These are phyloP conservation scores for Termitomyces bulborhizus DNA, from an alignment of 768 basidiomycete species.

Conservation along the genomic window DNA sequence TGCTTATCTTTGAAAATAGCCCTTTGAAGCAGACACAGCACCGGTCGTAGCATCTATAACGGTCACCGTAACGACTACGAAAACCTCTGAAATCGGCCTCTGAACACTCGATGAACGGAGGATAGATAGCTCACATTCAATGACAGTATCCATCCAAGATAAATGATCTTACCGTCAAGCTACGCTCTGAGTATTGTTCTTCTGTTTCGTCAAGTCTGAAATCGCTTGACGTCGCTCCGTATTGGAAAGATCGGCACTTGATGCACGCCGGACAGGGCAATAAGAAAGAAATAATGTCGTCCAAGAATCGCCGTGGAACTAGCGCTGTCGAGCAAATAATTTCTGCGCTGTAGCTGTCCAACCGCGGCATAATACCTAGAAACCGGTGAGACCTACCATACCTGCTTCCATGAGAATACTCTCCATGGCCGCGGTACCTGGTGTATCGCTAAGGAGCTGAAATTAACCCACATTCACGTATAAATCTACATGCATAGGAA, in stretches of 20 bases:
- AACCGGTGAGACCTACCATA: slow-evolving; percentile 33
- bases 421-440: slow-evolving; percentile 89
- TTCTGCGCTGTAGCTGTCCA: slow-evolving; percentile 61
- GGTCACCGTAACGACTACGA: slow-evolving; percentile 72
- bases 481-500: slow-evolving; percentile 65
- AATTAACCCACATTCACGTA: slow-evolving; percentile 57
- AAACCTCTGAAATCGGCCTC: not conserved
- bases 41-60: slow-evolving; percentile 86
- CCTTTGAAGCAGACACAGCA: slow-evolving; percentile 68
- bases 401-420: slow-evolving; percentile 80
- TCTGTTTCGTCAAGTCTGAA: slow-evolving; percentile 64
- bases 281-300: slow-evolving; percentile 61
- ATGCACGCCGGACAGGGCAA: slow-evolving; percentile 61
- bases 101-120: not conserved
- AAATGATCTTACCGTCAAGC: slow-evolving; percentile 79
- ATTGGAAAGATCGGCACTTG: slow-evolving; percentile 63
- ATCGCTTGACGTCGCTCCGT: slow-evolving; percentile 65
- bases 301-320: slow-evolving; percentile 83
- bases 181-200: slow-evolving; percentile 76
- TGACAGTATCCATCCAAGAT: slow-evolving; percentile 77
- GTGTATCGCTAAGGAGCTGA: not conserved
- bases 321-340: slow-evolving; percentile 72
- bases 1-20: slow-evolving; percentile 61
- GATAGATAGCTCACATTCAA: slow-evolving; percentile 54
- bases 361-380: slow-evolving; percentile 70